phyloP scores from a whole-genome alignment of 495 filamentous ascomycete species.

The Beverwykella pulmonaria region DNA sequence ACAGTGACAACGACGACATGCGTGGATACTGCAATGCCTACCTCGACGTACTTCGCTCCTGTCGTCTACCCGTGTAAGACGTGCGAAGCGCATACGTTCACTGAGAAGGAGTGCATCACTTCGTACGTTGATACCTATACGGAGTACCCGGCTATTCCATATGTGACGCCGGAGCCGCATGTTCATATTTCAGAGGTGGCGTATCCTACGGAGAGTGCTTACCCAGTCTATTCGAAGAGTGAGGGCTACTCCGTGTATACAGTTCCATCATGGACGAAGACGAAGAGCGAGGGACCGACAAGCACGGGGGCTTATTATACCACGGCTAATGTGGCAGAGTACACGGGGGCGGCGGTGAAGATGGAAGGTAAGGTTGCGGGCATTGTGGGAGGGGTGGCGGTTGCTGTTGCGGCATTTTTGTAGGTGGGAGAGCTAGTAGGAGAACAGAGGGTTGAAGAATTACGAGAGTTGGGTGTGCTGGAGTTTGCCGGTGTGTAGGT shows the following conservation, averaged over 20 bases:
- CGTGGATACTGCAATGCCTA: constrained; percentile 1
- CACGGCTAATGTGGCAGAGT: constrained; percentile 6
- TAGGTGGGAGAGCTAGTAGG: neutral
- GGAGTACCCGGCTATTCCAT: constrained; percentile 27
- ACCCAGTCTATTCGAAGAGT: neutral
- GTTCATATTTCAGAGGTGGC: constrained; percentile 6
- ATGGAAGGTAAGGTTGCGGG: constrained; percentile 13
- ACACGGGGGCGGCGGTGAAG: constrained; percentile 8
- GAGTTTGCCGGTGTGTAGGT: too few relatives aligned
- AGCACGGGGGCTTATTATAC: constrained; percentile 8
- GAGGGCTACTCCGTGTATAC: neutral
- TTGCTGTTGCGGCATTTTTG: constrained; percentile 17
- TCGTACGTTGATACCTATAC: constrained; percentile 7
- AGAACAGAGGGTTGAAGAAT: too few relatives aligned
- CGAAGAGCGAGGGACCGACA: neutral
- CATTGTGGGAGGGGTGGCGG: constrained; percentile 10
- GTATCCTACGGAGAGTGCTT: constrained; percentile 4
- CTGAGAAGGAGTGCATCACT: constrained; percentile 25
- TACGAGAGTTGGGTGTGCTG: too few relatives aligned
- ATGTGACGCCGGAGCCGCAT: constrained; percentile 26
- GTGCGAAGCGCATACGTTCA: constrained; percentile 29
- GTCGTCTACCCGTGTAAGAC: constrained; percentile 31
- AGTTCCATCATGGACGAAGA: neutral
- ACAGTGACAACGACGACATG: constrained; percentile 32
- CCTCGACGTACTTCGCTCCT: constrained; percentile 5